phyloP scores from a whole-genome alignment of 2,329 filamentous ascomycete genomes.

The Colletotrichum orchidophilum region DNA sequence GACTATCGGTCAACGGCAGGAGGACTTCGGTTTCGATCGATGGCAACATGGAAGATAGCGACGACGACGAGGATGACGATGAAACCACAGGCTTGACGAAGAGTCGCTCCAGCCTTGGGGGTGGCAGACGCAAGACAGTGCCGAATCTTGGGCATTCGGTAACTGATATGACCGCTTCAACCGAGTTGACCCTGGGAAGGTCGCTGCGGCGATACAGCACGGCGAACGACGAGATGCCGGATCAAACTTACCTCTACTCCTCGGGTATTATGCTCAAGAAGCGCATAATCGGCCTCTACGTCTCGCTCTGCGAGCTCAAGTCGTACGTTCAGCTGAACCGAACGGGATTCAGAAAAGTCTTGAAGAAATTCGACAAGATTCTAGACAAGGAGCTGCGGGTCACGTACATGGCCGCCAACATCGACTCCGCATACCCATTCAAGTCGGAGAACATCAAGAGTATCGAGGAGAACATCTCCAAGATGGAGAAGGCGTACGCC shows the following conservation, averaged over 20 bases:
- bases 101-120: slow-evolving; percentile 49
- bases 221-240: slow-evolving; percentile 80
- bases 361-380: slow-evolving; percentile 99
- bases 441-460: slow-evolving; percentile 73
- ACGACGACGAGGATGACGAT: slow-evolving; percentile 71
- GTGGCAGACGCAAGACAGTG: slow-evolving; percentile 48
- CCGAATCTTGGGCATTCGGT: slow-evolving; percentile 50
- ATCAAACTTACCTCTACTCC: slow-evolving; percentile 73
- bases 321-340: slow-evolving; percentile 96
- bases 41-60: slow-evolving; percentile 69
- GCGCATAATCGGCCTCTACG: slow-evolving; percentile 85
- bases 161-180: slow-evolving; percentile 69
- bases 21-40: slow-evolving; percentile 55
- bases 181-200: slow-evolving; percentile 61
- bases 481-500: slow-evolving; percentile 83
- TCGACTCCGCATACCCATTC: slow-evolving; percentile 86
- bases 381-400: slow-evolving; percentile 82
- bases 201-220: slow-evolving; percentile 71
- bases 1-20: slow-evolving; percentile 51
- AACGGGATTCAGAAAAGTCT: slow-evolving; percentile 93
- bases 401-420: slow-evolving; percentile 77
- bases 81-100: slow-evolving; percentile 65
- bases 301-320: slow-evolving; percentile 92
- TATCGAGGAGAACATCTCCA: slow-evolving; percentile 76
- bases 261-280: slow-evolving; percentile 91